These are phyloP conservation scores for Ceratobasidium papillatum DNA, from an alignment of 1,284 basidiomycete genomes.

Conservation along the genomic window DNA sequence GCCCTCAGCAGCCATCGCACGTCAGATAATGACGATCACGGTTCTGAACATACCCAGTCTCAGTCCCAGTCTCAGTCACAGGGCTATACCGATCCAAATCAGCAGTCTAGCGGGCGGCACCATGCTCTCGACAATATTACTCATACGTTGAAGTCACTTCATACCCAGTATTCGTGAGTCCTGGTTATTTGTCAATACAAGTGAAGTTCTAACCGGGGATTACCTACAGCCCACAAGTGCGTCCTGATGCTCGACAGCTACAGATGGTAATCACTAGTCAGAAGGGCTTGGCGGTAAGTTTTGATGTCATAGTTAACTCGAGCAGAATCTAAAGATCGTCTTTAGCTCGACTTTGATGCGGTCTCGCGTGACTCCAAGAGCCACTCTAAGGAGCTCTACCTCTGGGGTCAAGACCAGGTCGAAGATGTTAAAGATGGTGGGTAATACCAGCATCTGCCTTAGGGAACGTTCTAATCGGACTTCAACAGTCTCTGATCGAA, in stretches of 20 bases:
- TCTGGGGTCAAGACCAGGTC: slow-evolving; percentile 75
- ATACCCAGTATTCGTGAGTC: slow-evolving; percentile 76
- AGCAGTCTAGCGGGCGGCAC: slow-evolving; percentile 40
- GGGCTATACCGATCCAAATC: slow-evolving; percentile 19
- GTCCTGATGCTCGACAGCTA: slow-evolving; percentile 42
- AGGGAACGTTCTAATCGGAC: neutral
- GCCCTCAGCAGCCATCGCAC: slow-evolving; percentile 10
- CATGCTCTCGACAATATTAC: slow-evolving; percentile 48
- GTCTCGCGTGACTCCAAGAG: slow-evolving; percentile 69
- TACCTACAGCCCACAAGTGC: slow-evolving; percentile 40
- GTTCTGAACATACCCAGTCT: slow-evolving; percentile 3
- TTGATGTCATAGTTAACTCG: neutral
- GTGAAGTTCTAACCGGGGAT: neutral
- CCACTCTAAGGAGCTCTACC: slow-evolving; percentile 81
- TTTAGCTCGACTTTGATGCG: slow-evolving; percentile 67
- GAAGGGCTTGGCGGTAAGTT: slow-evolving; percentile 66
- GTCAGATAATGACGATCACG: neutral
- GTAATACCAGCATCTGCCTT: slow-evolving; percentile 42
- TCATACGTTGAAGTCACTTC: slow-evolving; percentile 72
- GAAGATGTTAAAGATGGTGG: slow-evolving; percentile 78
- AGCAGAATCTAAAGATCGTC: neutral
- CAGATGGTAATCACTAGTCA: slow-evolving; percentile 69
- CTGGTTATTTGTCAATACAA: slow-evolving; percentile 14
- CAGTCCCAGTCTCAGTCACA: neutral
- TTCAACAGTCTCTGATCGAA: slow-evolving; percentile 61